phyloP scores from a whole-genome alignment of 345 rosid genomes.

The Hirschfeldia incana region DNA sequence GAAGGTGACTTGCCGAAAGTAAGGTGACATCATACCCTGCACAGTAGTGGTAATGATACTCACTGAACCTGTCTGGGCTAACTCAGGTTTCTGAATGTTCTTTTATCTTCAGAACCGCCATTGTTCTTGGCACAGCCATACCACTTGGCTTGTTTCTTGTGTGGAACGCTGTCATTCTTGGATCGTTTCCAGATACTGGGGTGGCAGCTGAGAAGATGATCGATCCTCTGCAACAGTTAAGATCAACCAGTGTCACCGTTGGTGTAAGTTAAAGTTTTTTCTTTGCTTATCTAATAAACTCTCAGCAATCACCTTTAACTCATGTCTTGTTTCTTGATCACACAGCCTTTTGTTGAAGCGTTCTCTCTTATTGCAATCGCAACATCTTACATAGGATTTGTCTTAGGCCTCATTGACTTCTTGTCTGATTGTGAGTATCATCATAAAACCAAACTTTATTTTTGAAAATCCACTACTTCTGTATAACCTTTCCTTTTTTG shows the following conservation, averaged over 20 bases:
- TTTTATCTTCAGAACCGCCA: constrained; percentile 65
- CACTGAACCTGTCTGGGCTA: not conserved
- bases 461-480: not conserved
- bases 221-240: constrained; percentile 80
- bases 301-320: constrained; percentile 9
- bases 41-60: not conserved
- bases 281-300: constrained; percentile 8
- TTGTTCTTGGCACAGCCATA: constrained; percentile 82
- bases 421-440: constrained; percentile 75
- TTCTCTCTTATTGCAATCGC: constrained; percentile 90
- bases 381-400: constrained; percentile 87
- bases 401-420: constrained; percentile 88
- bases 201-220: constrained; percentile 43
- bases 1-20: constrained; percentile 96
- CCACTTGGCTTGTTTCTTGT: constrained; percentile 86
- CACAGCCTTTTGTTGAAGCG: constrained; percentile 78
- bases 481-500: not conserved
- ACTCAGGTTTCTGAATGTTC: constrained; percentile 7
- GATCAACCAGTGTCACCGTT: constrained; percentile 51
- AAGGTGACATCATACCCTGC: constrained; percentile 57
- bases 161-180: constrained; percentile 86
- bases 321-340: constrained; percentile 25
- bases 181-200: constrained; percentile 57
- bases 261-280: constrained; percentile 61
- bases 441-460: not conserved